Evolutionary conservation across 805 yeast genomes (phyloP).

Genomic region (Soucietia sequanensis): DNA sequence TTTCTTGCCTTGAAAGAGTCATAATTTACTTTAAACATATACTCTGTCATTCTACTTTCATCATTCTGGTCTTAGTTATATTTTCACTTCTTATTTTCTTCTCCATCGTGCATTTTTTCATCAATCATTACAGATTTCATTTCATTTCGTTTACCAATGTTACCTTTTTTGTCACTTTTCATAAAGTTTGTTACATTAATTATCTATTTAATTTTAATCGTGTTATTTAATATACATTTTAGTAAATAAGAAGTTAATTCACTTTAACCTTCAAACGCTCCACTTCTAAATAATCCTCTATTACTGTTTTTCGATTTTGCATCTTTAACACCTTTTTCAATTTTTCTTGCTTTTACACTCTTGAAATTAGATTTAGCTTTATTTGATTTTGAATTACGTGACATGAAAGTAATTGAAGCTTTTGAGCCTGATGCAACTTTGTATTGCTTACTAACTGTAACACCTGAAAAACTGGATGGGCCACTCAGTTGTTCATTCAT

Average conservation of each 20-base stretch:
- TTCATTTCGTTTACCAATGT: no score
- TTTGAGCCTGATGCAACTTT: conserved; percentile 55
- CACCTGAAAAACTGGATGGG: conserved; percentile 38
- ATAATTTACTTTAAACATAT: no score
- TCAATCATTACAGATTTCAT: no score
- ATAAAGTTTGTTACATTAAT: no score
- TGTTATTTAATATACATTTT: no score
- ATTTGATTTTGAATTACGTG: conserved; percentile 24
- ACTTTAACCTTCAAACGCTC: background rate
- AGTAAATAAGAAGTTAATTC: no score
- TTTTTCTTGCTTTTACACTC: conserved; percentile 24
- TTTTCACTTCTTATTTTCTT: no score
- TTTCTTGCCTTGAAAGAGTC: no score
- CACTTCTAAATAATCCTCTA: conserved; percentile 16
- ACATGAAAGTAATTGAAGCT: conserved; percentile 57
- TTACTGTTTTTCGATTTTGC: conserved; percentile 14
- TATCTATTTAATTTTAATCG: background rate
- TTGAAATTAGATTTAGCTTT: conserved; percentile 13
- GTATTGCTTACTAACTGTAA: conserved; percentile 52
- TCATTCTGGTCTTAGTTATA: no score
- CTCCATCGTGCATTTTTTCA: no score
- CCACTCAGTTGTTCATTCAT: conserved; percentile 35
- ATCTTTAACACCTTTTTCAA: conserved; percentile 22
- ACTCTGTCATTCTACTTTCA: no score
- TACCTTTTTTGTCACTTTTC: no score